A percentile compares a stretch with the other conserved stretches of the same genome.
Evolutionary conservation across 2,329 filamentous ascomycete species (phyloP).

Genomic region (Geosmithia putterillii): DNA sequence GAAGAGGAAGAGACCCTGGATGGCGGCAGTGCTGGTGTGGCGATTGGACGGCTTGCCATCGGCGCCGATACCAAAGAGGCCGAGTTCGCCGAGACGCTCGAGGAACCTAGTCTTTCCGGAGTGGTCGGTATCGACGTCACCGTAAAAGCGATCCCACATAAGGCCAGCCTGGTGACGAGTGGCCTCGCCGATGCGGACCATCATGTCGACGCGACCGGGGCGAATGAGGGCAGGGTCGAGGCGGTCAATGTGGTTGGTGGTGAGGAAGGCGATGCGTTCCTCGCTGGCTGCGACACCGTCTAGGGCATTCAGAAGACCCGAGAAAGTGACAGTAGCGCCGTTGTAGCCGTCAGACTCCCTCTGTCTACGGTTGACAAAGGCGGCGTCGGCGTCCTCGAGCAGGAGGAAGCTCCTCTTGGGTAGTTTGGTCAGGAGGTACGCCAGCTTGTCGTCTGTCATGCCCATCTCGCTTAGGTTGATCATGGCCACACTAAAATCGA

Average conservation of each 20-base stretch:
- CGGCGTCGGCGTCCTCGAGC: constrained; percentile 84
- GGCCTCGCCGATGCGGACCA: constrained; percentile 77
- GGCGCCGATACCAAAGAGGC: constrained; percentile 50
- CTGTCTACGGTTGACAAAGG: constrained; percentile 71
- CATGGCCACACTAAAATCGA: constrained; percentile 88
- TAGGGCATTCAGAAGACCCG: constrained; percentile 71
- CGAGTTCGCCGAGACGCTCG: constrained; percentile 52
- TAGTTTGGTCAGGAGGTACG: constrained; percentile 74
- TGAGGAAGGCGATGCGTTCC: constrained; percentile 86
- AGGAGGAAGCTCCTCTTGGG: constrained; percentile 73
- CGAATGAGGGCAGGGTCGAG: constrained; percentile 82
- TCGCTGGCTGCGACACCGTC: constrained; percentile 93
- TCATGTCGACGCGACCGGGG: constrained; percentile 89
- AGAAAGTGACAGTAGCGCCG: constrained; percentile 87
- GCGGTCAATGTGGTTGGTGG: constrained; percentile 85
- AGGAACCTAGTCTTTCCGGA: constrained; percentile 58
- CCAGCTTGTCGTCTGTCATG: constrained; percentile 79
- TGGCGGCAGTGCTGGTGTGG: constrained; percentile 72
- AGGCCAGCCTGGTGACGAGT: constrained; percentile 71
- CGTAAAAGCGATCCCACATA: constrained; percentile 95
- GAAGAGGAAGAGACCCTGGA: constrained; percentile 90
- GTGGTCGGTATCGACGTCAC: constrained; percentile 59
- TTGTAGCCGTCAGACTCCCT: constrained; percentile 72
- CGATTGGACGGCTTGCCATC: constrained; percentile 33
- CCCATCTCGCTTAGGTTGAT: constrained; percentile 84